Evolutionary conservation across 257 asterid species (phyloP).

Genomic region (Solanum chaucha): DNA sequence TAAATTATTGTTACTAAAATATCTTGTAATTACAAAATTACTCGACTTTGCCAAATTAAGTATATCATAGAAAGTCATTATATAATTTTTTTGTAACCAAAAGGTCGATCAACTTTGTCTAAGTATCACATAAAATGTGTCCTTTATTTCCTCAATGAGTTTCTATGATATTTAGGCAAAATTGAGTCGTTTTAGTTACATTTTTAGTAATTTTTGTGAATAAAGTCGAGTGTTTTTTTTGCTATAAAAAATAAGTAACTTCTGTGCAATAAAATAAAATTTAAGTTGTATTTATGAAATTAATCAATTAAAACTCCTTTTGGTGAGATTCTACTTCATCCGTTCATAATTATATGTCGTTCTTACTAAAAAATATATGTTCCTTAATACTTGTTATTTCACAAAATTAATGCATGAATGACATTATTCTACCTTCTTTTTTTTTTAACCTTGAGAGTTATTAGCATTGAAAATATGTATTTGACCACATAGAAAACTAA

Average conservation of each 20-base stretch:
- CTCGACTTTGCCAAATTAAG: background rate
- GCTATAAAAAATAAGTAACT: too few relatives aligned
- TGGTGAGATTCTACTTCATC: background rate
- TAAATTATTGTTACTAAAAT: background rate
- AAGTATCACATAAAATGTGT: background rate
- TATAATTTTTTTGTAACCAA: too few relatives aligned
- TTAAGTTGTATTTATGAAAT: too few relatives aligned
- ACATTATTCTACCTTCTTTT: background rate
- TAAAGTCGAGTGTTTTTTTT: background rate
- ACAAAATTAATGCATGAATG: background rate
- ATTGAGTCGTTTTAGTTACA: background rate
- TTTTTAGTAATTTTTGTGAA: background rate
- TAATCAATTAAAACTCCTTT: background rate
- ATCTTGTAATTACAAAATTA: background rate
- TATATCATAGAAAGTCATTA: background rate
- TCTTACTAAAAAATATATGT: too few relatives aligned
- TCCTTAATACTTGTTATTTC: background rate
- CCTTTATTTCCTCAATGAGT: background rate
- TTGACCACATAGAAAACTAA: too few relatives aligned
- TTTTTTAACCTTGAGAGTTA: too few relatives aligned
- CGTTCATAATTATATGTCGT: too few relatives aligned
- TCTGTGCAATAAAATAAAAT: too few relatives aligned
- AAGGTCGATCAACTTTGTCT: background rate
- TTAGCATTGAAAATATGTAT: too few relatives aligned
- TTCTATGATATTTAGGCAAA: background rate